Evolutionary conservation across 345 rosid genomes (phyloP).

Genomic region (Firmiana major): DNA sequence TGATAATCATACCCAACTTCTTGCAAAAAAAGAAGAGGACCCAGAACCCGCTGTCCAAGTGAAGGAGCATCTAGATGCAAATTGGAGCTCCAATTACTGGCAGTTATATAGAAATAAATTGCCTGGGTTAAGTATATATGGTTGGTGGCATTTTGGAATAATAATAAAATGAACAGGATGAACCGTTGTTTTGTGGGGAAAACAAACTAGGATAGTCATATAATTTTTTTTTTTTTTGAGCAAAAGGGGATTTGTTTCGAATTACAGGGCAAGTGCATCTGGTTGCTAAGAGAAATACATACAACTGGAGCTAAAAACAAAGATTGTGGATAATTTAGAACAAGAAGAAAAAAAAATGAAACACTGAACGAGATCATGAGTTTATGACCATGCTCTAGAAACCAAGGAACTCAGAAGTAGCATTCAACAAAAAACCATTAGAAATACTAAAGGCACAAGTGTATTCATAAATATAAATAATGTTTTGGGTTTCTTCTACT

Average conservation of each 20-base stretch:
- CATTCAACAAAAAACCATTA: not conserved
- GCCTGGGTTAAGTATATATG: not conserved
- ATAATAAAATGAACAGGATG: not conserved
- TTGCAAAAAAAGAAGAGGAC: not conserved
- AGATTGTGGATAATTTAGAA: not conserved
- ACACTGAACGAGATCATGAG: not conserved
- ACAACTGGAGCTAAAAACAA: not conserved
- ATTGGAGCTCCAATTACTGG: not conserved
- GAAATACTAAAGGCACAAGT: not conserved
- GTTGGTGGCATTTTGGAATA: not conserved
- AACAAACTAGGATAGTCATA: not conserved
- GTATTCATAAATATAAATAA: not conserved
- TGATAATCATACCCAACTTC: not conserved
- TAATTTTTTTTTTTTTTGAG: not conserved
- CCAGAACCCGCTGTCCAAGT: not conserved
- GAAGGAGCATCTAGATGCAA: constrained; percentile 5
- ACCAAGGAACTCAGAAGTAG: not conserved
- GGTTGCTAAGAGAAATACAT: not conserved
- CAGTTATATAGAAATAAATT: not conserved
- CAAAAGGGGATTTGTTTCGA: not conserved
- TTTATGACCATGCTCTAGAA: not conserved
- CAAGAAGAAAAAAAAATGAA: not conserved
- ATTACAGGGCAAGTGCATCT: not conserved
- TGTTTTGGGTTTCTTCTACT: not conserved
- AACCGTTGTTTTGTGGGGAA: not conserved